Percentiles rank a stretch among this genome's conserved stretches.
phyloP scores from a whole-genome alignment of 495 filamentous ascomycete species.

The Xylaria scruposa region DNA sequence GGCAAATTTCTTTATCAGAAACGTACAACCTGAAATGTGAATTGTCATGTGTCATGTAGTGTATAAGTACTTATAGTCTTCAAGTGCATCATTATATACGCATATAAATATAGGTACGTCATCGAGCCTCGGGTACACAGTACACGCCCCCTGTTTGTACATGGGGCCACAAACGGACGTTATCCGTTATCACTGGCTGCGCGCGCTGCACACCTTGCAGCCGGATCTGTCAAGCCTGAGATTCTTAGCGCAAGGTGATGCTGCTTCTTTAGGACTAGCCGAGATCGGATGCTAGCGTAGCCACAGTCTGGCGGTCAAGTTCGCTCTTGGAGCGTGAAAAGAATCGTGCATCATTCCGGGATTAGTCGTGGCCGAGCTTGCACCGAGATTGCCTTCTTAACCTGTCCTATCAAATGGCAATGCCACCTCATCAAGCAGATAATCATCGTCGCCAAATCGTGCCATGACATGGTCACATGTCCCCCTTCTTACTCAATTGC shows the following conservation, averaged over 20 bases:
- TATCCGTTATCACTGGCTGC: slow-evolving; percentile 8
- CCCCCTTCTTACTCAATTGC: slow-evolving; percentile 7
- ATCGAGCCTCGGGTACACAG: slow-evolving; percentile 16
- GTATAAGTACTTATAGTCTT: neutral
- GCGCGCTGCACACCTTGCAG: slow-evolving; percentile 21
- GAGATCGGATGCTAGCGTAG: neutral
- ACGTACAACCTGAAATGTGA: neutral
- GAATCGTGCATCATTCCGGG: slow-evolving; percentile 30
- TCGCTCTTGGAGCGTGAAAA: neutral
- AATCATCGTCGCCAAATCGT: slow-evolving; percentile 27
- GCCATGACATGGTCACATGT: slow-evolving; percentile 29
- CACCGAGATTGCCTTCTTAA: slow-evolving; percentile 30
- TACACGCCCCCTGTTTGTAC: slow-evolving; percentile 7
- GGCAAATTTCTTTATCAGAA: neutral
- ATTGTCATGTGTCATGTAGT: neutral
- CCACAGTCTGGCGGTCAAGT: slow-evolving; percentile 28
- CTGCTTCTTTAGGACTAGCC: slow-evolving; percentile 35
- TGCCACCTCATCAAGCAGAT: slow-evolving; percentile 31
- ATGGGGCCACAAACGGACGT: slow-evolving; percentile 2
- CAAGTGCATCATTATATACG: neutral
- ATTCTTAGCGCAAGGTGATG: slow-evolving; percentile 30
- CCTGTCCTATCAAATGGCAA: slow-evolving; percentile 28
- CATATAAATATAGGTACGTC: neutral
- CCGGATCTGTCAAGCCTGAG: slow-evolving; percentile 26
- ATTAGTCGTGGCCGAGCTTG: slow-evolving; percentile 36